A percentile compares a stretch with the other conserved stretches of the same genome.
Evolutionary conservation across 495 filamentous ascomycete species (phyloP).

Genomic region (Annulohypoxylon nitens): DNA sequence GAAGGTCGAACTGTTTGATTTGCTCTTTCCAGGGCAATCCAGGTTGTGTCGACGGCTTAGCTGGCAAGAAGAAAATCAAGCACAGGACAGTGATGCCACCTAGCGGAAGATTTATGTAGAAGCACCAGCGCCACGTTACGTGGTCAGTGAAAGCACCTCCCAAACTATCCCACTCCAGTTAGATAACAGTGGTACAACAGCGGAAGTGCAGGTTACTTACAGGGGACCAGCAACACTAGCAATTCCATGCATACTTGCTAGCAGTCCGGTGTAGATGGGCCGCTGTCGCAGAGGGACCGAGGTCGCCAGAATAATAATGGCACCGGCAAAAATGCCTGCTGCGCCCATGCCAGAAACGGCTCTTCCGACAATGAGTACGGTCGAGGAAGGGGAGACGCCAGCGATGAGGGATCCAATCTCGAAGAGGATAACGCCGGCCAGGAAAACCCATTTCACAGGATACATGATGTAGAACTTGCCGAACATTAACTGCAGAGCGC

Average conservation of each 20-base stretch:
- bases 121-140: constrained; percentile 70
- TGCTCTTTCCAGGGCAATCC: constrained; percentile 54
- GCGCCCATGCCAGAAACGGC: constrained; percentile 63
- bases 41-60: constrained; percentile 47
- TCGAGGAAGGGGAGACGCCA: constrained; percentile 26
- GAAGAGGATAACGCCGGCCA: constrained; percentile 58
- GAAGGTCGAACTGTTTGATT: constrained; percentile 50
- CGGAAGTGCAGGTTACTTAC: constrained; percentile 8
- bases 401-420: constrained; percentile 57
- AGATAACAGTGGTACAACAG: not conserved
- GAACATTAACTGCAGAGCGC: constrained; percentile 58
- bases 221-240: constrained; percentile 38
- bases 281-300: constrained; percentile 54
- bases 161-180: constrained; percentile 48
- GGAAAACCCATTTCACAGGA: constrained; percentile 59
- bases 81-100: constrained; percentile 64
- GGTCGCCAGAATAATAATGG: constrained; percentile 60
- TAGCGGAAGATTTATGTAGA: constrained; percentile 74
- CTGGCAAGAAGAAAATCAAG: constrained; percentile 64
- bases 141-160: constrained; percentile 74
- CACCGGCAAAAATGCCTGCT: constrained; percentile 61
- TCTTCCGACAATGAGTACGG: constrained; percentile 63
- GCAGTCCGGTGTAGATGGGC: constrained; percentile 28
- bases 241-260: constrained; percentile 24
- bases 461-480: constrained; percentile 64